phyloP scores from a whole-genome alignment of 805 yeast genomes.

The Torulaspora quercuum region DNA sequence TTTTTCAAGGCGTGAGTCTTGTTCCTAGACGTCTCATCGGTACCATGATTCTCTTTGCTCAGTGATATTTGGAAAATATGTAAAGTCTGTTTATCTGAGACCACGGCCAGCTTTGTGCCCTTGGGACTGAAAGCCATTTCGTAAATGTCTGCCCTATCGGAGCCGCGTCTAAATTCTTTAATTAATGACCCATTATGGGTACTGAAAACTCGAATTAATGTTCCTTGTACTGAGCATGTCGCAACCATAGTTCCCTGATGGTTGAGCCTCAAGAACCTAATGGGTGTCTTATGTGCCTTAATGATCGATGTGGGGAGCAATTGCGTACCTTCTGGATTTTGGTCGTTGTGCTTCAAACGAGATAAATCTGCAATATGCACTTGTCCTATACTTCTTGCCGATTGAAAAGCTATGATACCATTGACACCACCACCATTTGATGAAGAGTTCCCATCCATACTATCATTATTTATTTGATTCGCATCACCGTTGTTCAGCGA shows the following conservation, averaged over 20 bases:
- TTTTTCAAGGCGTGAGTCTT: conserved; percentile 64
- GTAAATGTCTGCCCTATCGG: conserved; percentile 77
- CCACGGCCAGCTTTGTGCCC: conserved; percentile 72
- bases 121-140: conserved; percentile 81
- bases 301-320: conserved; percentile 45
- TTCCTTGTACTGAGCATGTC: conserved; percentile 87
- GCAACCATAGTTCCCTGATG: conserved; percentile 78
- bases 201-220: conserved; percentile 78
- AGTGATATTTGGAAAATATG: conserved; percentile 67
- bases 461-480: conserved; percentile 1
- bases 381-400: conserved; percentile 30
- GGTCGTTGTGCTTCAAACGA: conserved; percentile 19
- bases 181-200: conserved; percentile 57
- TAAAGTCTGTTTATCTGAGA: conserved; percentile 84
- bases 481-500: conserved; percentile 1
- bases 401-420: conserved; percentile 28
- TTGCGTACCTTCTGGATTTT: conserved; percentile 17
- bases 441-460: background rate
- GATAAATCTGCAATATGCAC: conserved; percentile 31
- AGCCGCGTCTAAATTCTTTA: conserved; percentile 86
- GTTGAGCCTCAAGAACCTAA: conserved; percentile 66
- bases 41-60: conserved; percentile 23
- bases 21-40: conserved; percentile 25
- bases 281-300: conserved; percentile 78
- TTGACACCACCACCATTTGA: conserved; percentile 11